Conservation (phyloP, 1,284 basidiomycete species). For the Heliocybe sulcata region DNA sequence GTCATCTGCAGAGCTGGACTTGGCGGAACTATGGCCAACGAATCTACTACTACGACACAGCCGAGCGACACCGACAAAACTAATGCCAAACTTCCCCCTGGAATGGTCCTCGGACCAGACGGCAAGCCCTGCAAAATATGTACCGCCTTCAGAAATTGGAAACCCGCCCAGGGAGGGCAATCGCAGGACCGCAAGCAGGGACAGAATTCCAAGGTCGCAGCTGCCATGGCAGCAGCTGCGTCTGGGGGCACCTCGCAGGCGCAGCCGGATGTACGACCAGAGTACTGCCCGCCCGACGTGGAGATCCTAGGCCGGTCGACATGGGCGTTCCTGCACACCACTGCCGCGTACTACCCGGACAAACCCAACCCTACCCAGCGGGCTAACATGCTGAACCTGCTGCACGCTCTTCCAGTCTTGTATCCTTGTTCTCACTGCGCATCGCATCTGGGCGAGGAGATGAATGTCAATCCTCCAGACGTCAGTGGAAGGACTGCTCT, state of each 20-base stretch:
- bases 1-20: no score
- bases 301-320: conserved; percentile 85
- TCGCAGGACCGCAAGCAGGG: conserved; percentile 15
- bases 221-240: conserved; percentile 24
- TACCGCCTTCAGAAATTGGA: conserved; percentile 75
- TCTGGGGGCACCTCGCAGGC: conserved; percentile 18
- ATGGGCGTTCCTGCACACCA: conserved; percentile 93
- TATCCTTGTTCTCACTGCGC: conserved; percentile 89
- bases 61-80: neutral
- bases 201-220: conserved; percentile 29
- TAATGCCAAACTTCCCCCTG: conserved; percentile 47
- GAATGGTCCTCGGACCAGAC: conserved; percentile 83
- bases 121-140: conserved; percentile 94
- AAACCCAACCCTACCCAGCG: conserved; percentile 65
- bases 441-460: conserved; percentile 66
- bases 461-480: conserved; percentile 64
- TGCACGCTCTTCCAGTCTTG: conserved; percentile 70
- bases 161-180: conserved; percentile 23
- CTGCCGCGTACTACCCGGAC: conserved; percentile 91
- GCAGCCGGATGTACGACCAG: conserved; percentile 35
- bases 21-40: neutral
- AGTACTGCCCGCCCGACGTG: conserved; percentile 82
- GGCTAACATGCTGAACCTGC: conserved; percentile 72
- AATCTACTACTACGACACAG: neutral
- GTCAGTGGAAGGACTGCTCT: conserved; percentile 61